Evolutionary conservation across 768 basidiomycete genomes (phyloP).

Genomic region (Tylopilus felleus): DNA sequence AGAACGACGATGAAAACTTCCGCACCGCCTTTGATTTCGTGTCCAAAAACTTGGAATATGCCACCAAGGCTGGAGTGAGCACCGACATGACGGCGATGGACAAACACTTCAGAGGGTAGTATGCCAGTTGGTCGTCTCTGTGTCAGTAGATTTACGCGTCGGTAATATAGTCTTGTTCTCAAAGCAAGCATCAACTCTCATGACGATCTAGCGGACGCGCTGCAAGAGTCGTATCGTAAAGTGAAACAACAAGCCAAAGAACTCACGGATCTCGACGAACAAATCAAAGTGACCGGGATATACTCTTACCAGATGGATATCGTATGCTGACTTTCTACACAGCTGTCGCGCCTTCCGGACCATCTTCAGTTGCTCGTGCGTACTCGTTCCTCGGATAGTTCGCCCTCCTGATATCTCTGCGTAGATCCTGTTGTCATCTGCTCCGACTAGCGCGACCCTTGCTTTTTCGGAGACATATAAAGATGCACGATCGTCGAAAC

Average conservation of each 20-base stretch:
- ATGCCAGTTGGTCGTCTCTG: slow-evolving; percentile 1
- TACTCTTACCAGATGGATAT: background rate
- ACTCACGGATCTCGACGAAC: slow-evolving; percentile 60
- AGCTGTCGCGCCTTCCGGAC: slow-evolving; percentile 62
- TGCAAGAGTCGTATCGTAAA: slow-evolving; percentile 49
- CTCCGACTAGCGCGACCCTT: slow-evolving; percentile 49
- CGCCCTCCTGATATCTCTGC: slow-evolving; percentile 1
- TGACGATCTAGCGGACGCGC: slow-evolving; percentile 57
- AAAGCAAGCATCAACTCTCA: slow-evolving; percentile 70
- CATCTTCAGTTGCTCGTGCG: slow-evolving; percentile 73
- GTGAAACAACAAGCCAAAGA: slow-evolving; percentile 50
- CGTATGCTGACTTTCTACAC: slow-evolving; percentile 1
- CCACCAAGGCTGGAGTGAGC: slow-evolving; percentile 53
- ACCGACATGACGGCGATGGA: slow-evolving; percentile 55
- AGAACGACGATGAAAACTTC: slow-evolving; percentile 42
- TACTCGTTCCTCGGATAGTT: background rate
- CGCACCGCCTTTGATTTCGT: slow-evolving; percentile 53
- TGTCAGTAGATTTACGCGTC: slow-evolving; percentile 12
- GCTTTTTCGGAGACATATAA: slow-evolving; percentile 54
- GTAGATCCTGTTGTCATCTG: slow-evolving; percentile 55
- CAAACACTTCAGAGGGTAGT: slow-evolving; percentile 53
- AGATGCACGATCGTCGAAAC: slow-evolving; percentile 29
- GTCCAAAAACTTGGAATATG: slow-evolving; percentile 56
- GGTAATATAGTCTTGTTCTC: slow-evolving; percentile 46
- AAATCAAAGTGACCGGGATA: slow-evolving; percentile 49